Evolutionary conservation across 2,329 filamentous ascomycete species (phyloP), one percentile per base, ranked within the genome.

Genomic region (Macrophomina phaseolina): DNA sequence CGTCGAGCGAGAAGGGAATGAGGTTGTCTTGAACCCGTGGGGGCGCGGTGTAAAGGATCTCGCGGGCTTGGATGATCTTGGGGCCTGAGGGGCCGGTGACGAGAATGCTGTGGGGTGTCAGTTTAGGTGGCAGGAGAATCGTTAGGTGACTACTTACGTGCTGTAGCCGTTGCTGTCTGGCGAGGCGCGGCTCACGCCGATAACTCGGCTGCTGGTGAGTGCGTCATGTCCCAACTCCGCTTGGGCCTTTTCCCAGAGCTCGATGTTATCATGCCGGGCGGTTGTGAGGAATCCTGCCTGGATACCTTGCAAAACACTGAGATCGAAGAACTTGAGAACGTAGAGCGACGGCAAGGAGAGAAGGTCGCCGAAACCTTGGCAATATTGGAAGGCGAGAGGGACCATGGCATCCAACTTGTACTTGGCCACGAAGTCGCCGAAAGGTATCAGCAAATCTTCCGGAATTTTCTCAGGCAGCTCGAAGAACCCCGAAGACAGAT

Each of bases 361-460:
- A 46, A 84, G 75, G 68, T 85, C 80, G 12, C 81, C 81, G 2
- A 83, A 69, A 3, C 83, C 84, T 60, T 84, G 78, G 23, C 79
- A 78, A 64, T 79, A 79, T 12, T 71, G 70, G 67, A 78, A 82
- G 16, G 83, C 75, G 5, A 77, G 73, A 7, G 28, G 12, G n/a
- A 75, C 77, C 1, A 84, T 76, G 2, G 80, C 74, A n/a, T 77
- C 72, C 4, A 87, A 71, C n/a, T 75, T 71, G 71, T 85, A 80
- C 71, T 86, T 85, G 42, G 75, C 71, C 11, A 82, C 75, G 64
- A 85, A 85, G 4, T 83, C 76, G 23, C 81, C 78, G 66, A 83
- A 86, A 2, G 82, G 78, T 4, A 84, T 71, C 18, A 82, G 72
- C 3, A 87, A 73, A 51, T 84, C 83, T 36, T 79, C 75, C 0